Evolutionary conservation across 2,329 filamentous ascomycete species (phyloP).

Genomic region (Aspergillus sp.): DNA sequence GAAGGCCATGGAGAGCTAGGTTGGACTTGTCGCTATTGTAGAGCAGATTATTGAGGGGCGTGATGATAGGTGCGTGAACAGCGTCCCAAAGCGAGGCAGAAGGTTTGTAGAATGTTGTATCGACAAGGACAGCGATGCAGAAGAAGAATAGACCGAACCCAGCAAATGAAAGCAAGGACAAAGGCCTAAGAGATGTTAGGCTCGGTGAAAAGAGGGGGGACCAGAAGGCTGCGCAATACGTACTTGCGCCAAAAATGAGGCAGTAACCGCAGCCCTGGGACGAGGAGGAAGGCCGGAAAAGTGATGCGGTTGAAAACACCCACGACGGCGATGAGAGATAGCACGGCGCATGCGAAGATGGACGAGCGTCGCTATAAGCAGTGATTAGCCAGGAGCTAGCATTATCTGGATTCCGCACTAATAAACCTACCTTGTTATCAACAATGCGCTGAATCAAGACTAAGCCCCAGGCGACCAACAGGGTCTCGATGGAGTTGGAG

Average conservation of each 20-base stretch:
- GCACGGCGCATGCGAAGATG: conserved; percentile 70
- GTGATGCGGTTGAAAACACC: conserved; percentile 97
- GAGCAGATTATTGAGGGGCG: conserved; percentile 73
- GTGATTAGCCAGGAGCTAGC: conserved; percentile 14
- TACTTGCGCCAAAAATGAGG: conserved; percentile 83
- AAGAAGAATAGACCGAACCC: conserved; percentile 68
- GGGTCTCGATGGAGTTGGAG: conserved; percentile 93
- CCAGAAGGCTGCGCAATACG: conserved; percentile 30
- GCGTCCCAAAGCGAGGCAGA: conserved; percentile 39
- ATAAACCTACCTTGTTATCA: conserved; percentile 65
- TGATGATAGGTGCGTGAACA: conserved; percentile 65
- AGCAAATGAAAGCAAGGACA: conserved; percentile 63
- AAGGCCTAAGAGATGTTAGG: conserved; percentile 47
- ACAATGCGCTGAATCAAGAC: conserved; percentile 87
- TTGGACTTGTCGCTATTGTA: conserved; percentile 74
- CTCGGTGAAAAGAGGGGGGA: conserved; percentile 3
- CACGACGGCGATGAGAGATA: conserved; percentile 79
- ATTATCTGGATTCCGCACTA: conserved; percentile 1
- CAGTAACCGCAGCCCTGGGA: conserved; percentile 79
- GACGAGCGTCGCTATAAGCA: conserved; percentile 68
- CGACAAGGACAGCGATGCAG: conserved; percentile 72
- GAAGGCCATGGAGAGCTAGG: conserved; percentile 72
- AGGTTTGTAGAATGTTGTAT: conserved; percentile 76
- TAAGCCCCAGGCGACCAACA: conserved; percentile 89
- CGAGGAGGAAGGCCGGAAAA: conserved; percentile 86